phyloP scores from a whole-genome alignment of 73 alveolate genomes.

The Tetrahymena borealis region DNA sequence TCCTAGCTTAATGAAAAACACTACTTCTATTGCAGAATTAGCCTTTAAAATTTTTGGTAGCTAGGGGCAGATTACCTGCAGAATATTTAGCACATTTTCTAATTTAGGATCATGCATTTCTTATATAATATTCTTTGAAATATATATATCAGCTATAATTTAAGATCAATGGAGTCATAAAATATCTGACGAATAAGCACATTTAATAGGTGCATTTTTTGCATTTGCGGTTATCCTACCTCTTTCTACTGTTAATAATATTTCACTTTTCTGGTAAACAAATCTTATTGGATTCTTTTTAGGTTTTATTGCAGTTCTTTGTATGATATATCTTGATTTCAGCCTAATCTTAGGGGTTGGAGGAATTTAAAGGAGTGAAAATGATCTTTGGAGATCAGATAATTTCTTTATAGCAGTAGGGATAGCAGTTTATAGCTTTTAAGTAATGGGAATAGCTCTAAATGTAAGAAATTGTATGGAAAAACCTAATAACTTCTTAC shows the following conservation, averaged over 20 bases:
- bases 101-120: not conserved
- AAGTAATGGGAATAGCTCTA: not conserved
- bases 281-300: not conserved
- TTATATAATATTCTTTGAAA: not conserved
- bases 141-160: not conserved
- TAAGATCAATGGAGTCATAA: not conserved
- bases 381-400: not conserved
- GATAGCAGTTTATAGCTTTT: not conserved
- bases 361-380: not conserved
- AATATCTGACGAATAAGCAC: not conserved
- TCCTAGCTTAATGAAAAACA: not conserved
- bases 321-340: not conserved
- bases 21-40: not conserved
- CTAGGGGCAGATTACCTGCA: not conserved
- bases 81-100: not conserved
- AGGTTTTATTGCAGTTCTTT: not conserved
- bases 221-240: not conserved
- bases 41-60: not conserved
- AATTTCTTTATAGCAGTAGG: not conserved
- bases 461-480: not conserved
- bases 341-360: not conserved
- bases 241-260: not conserved
- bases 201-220: not conserved
- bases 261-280: not conserved
- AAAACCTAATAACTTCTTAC: not conserved